These are phyloP conservation scores for Paramecium octaurelia DNA, from an alignment of 73 alveolate genomes.

Conservation along the genomic window DNA sequence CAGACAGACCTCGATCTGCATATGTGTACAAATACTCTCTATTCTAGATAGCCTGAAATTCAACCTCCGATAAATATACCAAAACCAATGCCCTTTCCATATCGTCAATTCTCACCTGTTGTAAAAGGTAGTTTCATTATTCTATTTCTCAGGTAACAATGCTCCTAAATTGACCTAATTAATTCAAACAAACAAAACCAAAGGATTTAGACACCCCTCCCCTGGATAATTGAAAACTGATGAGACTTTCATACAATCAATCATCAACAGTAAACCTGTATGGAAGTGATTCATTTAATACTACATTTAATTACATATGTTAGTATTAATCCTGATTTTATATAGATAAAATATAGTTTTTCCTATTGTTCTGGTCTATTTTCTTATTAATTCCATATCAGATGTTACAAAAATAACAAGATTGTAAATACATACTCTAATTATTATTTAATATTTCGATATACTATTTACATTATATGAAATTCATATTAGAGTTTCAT, in stretches of 20 bases:
- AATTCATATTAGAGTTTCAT: background rate
- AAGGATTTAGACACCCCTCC: slow-evolving; percentile 34
- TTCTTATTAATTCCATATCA: too few species aligned
- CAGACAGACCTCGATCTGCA: slow-evolving; percentile 14
- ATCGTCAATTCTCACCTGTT: slow-evolving; percentile 13
- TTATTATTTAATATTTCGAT: background rate
- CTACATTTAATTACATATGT: background rate
- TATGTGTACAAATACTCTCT: background rate
- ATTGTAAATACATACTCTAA: too few species aligned
- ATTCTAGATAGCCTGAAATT: background rate
- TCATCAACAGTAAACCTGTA: background rate
- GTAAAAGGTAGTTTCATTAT: background rate
- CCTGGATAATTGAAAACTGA: slow-evolving; percentile 7
- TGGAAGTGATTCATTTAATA: background rate
- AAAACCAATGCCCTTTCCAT: background rate
- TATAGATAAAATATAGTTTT: too few species aligned
- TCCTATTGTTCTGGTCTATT: too few species aligned
- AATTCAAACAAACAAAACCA: background rate
- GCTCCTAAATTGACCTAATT: background rate
- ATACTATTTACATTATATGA: background rate
- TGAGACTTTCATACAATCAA: background rate
- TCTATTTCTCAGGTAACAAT: background rate
- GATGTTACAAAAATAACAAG: too few species aligned
- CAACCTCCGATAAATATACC: background rate
- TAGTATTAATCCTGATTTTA: background rate